Base-by-base conservation (phyloP, 306 rosid genomes). In the Castanea crenata region DNA sequence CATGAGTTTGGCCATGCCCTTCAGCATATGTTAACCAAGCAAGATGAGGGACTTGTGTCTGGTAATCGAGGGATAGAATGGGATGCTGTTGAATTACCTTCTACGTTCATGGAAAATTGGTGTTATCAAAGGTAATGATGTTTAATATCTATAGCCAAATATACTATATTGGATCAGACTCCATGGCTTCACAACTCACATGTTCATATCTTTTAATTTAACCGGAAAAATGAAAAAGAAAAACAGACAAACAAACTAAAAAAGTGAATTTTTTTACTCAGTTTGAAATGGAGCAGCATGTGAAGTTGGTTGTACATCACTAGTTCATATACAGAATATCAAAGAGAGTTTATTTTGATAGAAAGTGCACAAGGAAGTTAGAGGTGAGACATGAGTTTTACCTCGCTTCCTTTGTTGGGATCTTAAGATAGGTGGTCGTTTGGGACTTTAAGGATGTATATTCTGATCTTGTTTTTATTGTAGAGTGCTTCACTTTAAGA, bases 1-100 rank as follows among this genome's bases (percentile, higher is more conserved):
- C 99, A 95, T 91, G 99, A 95, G 87, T 95, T 95, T 79, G 99
- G 99, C 79, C 99, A 95, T 82, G 98, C 98, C 52, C 98, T 95
- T 85, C 99, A 95, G 86, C 99, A 93, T 81, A 92, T 95, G 98
- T 89, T 95, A 86, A 95, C 99, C 11, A 90, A 82, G 88, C 89
- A 95, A 85, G 99, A 93, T 76, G 99, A 95, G 83, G 98, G 99
- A 90, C 80, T 95, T 69, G 98, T 95, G 79, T 84, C 99, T 85
- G 98, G 99, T 84, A 91, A 90, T 86, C 92, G 97, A 74, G 98
- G 97, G 31, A 87, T 95, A 81, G 99, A 95, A 89, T 95, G 99
- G 99, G 99, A 95, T 85, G 99, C 99, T 76, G 93, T 95, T 80
- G 99, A 95, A 82, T 87, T 95, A 81, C 99, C 99, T 78, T 95